Evolutionary conservation across 2,329 filamentous ascomycete species (phyloP), one percentile per base, ranked within the genome.

Genomic region (Sporothrix inflata): DNA sequence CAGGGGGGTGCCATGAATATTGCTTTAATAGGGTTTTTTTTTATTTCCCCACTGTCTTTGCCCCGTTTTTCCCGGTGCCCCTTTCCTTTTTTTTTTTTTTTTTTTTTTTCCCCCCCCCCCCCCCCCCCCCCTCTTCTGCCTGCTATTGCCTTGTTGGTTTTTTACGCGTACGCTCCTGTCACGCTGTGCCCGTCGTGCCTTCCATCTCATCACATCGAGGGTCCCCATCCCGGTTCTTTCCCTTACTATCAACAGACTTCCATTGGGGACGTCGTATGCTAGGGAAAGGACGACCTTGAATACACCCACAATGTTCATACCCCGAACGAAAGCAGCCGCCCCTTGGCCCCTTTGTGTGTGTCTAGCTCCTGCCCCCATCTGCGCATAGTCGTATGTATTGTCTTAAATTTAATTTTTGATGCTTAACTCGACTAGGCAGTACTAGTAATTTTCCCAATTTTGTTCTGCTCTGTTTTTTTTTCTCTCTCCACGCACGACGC

Each of bases 301-400:
- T 21, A 9, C 9, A 53, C 8, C 40, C 24, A 4, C 63, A n/a
- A 21, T 34, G 16, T 47, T 11, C 24, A 21, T 49, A 49, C 40
- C 21, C 61, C 63, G 27, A n/a, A 49, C 63, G 60, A 65, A 65
- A 45, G 27, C 60, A 61, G 21, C n/a, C n/a, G n/a, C n/a, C n/a
- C n/a, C n/a, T n/a, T n/a, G 21, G 19, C 60, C 11, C 60, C n/a
- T 9, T 9, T 63, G 34, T 16, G 8, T 45, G 19, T 47, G 27
- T 21, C 27, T 66, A 24, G 27, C 24, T 66, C 63, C 45, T 34
- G 27, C 42, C 27, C 63, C 53, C 45, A 38, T 40, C 19, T 49
- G 16, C 27, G 63, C 42, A 21, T 45, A 40, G 65, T 53, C 65
- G 45, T 49, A 67, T 34, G 40, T 49, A 49, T 49, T 49, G 42